Evolutionary conservation across 768 basidiomycete genomes (phyloP), one percentile per base, ranked within the genome.

Genomic region (Udeniomyces megalosporus): DNA sequence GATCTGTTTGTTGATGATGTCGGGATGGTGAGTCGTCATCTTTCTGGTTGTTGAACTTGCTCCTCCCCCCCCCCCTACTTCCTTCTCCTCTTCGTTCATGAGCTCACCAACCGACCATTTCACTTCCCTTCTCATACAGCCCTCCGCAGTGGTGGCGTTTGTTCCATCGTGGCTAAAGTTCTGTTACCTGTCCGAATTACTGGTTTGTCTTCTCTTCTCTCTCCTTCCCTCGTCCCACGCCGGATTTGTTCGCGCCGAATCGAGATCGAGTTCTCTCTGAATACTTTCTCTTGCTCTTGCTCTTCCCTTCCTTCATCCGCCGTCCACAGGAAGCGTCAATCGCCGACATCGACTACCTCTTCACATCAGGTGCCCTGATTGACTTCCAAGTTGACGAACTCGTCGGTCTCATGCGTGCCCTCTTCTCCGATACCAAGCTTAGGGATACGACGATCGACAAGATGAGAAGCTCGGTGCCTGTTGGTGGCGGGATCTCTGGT

Each of bases 101-200:
- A 42, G 17, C 17, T 42, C 8, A 8, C 17, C 38, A 8, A 7
- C 32, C 29, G 8, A 14, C 38, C 28, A 32, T n/a, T 8, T 7
- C 31, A 32, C 60, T n/a, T 34, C 50, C 17, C 26, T n/a, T 2
- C 51, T 50, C 17, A 2, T 38, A 24, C 78, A 72, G 70, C 67
- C 84, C 22, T 84, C 87, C 0, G 82, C 85, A 52, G 82, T 88
- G 7, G 85, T 84, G 0, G 82, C 82, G 0, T 88, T 88, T 66
- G 87, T 92, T n/a, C 85, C 88, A 1, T 84, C 82, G 14, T 96
- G 92, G 92, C 77, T 95, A 68, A 93, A 93, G 73, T 93, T 88
- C 73, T 89, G 86, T 22, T 96, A 96, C 73, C 78, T 95, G 4
- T 88, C 88, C 1, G 91, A 95, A 72, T 79, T 96, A 14, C 72